These are phyloP conservation scores for Saccharata proteae DNA, from an alignment of 2,329 filamentous ascomycete genomes.

Conservation along the genomic window DNA sequence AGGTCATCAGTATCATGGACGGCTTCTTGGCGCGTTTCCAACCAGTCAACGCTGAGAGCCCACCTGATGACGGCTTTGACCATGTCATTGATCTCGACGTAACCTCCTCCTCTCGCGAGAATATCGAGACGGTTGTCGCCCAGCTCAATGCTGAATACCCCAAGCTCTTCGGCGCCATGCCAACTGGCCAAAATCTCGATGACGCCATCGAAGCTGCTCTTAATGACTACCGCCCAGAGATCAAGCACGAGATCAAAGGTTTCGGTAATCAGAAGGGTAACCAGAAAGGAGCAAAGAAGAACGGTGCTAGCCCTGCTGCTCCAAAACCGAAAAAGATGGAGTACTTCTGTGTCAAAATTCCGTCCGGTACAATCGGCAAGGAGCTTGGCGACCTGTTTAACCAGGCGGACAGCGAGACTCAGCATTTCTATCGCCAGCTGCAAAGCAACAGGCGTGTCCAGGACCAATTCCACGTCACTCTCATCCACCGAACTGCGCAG, in stretches of 20 bases:
- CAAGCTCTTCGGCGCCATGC: conserved; percentile 58
- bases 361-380: conserved; percentile 37
- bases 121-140: conserved; percentile 67
- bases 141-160: conserved; percentile 68
- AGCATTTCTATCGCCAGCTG: conserved; percentile 65
- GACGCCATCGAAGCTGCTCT: conserved; percentile 64
- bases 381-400: conserved; percentile 62
- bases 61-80: conserved; percentile 77
- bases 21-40: conserved; percentile 84
- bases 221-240: conserved; percentile 62
- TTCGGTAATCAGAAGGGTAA: conserved; percentile 15
- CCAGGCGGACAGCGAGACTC: conserved; percentile 38
- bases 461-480: conserved; percentile 79
- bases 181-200: conserved; percentile 63
- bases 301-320: conserved; percentile 15
- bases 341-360: conserved; percentile 51
- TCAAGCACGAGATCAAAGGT: conserved; percentile 63
- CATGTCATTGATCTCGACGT: conserved; percentile 76
- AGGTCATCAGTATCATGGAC: conserved; percentile 87
- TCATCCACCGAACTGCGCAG: conserved; percentile 66
- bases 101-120: conserved; percentile 62
- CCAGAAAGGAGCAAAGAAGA: conserved; percentile 27
- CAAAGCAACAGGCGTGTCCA: conserved; percentile 65
- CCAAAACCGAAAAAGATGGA: conserved; percentile 40
- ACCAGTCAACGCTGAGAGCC: conserved; percentile 50